These are phyloP conservation scores for Somion occarium DNA, from an alignment of 1,284 basidiomycete genomes.

Conservation along the genomic window DNA sequence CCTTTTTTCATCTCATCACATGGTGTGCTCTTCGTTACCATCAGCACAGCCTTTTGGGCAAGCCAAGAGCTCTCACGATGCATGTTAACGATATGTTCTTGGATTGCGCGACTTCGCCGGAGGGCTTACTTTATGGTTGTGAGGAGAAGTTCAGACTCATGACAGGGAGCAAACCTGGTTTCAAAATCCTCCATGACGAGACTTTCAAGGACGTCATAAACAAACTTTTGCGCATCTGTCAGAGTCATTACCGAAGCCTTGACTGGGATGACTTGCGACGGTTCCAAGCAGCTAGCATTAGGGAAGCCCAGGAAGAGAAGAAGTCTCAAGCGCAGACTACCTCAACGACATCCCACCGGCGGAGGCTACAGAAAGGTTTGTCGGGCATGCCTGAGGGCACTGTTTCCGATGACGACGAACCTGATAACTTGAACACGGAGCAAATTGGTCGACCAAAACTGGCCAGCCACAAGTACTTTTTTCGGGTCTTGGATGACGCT, in stretches of 20 bases:
- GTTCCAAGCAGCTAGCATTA: no score
- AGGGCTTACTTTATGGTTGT: not conserved
- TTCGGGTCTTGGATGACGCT: no score
- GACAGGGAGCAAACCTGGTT: not conserved
- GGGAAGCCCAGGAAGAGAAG: no score
- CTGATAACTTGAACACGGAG: no score
- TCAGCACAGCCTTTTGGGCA: not conserved
- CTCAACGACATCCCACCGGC: no score
- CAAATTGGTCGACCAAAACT: no score
- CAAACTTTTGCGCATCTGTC: not conserved
- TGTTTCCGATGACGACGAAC: no score
- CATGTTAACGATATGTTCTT: not conserved
- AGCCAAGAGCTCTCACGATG: not conserved
- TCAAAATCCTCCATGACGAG: not conserved
- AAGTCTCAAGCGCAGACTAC: no score
- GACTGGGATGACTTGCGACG: not conserved
- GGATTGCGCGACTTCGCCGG: not conserved
- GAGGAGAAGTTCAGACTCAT: not conserved
- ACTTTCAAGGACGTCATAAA: not conserved
- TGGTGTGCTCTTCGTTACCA: conserved; percentile 5
- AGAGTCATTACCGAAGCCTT: not conserved
- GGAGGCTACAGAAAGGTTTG: no score
- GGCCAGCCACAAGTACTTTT: no score
- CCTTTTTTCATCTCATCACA: conserved; percentile 5
- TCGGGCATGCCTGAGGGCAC: no score